Base-by-base conservation (phyloP, 2,329 filamentous ascomycete species). In the Arthrobotrys sphaeroides region DNA sequence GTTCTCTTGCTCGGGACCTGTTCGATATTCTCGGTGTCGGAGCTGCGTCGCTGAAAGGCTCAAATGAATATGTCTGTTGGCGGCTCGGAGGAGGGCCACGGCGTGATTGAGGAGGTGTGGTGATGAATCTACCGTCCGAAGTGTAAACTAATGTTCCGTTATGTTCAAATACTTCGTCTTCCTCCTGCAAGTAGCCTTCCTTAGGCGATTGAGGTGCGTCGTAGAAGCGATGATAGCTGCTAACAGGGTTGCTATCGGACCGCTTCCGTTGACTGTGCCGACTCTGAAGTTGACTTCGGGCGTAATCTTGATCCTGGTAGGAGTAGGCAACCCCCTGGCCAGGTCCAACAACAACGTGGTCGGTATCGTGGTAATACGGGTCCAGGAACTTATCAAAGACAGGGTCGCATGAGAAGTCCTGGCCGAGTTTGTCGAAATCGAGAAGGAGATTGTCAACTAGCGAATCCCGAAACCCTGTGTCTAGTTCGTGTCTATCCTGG, bases 401-500 rank as follows among this genome's bases (percentile, higher is more conserved):
- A 59, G 72, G 72, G 64, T 75, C 78, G 3, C 76, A 62, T 5
- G 77, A 69, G 70, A 80, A 78, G 33, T 81, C 80, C 45, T 79
- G 70, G 6, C 78, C 78, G 47, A 83, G 77, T 82, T 94, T 91
- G 83, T 97, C 94, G 78, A 99, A 89, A 42, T 94, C 97, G 78
- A 95, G 86, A 75, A 98, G 89, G 90, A 99, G 95, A 83, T 97
- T 96, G 83, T 95, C 91, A 73, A 99, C 93, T 78, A 99, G 89
- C 36, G 94, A 97, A 81, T 96, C 92, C 79, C 94, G 89, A 53
- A 75, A 75, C 22, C 40, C 64, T 26, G 57, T 69, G 26, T 69
- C 55, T 26, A 75, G 12, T 64, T 75, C 72, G 72, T 69, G 72
- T 65, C 72, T 51, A 53, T 75, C 72, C 26, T 55, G 61, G 26